phyloP scores from a whole-genome alignment of 2,329 filamentous ascomycete species.

The Onygena corvina region DNA sequence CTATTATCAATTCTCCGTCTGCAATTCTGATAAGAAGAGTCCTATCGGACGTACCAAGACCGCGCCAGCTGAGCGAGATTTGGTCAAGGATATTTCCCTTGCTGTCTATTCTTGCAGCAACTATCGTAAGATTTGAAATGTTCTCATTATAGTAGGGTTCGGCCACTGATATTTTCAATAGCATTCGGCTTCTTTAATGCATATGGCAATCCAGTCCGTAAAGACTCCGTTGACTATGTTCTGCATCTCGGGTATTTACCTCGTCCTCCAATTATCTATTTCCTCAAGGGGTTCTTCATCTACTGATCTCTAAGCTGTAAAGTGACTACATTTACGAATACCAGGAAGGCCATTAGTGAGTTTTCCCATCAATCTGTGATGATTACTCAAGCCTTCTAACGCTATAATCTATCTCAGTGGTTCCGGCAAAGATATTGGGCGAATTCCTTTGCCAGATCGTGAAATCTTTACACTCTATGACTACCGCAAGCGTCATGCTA shows the following conservation, averaged over 20 bases:
- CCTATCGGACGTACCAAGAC: slow-evolving; percentile 60
- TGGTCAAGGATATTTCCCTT: slow-evolving; percentile 45
- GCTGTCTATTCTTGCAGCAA: slow-evolving; percentile 63
- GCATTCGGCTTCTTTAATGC: slow-evolving; percentile 49
- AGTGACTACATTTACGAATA: slow-evolving; percentile 55
- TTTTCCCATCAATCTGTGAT: slow-evolving; percentile 25
- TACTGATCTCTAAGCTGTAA: slow-evolving; percentile 23
- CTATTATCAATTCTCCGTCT: slow-evolving; percentile 60
- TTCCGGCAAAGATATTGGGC: slow-evolving; percentile 11
- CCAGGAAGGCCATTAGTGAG: slow-evolving; percentile 28
- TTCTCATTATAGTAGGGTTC: not conserved
- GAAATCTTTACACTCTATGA: slow-evolving; percentile 38
- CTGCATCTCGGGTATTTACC: slow-evolving; percentile 38
- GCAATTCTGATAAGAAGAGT: slow-evolving; percentile 49
- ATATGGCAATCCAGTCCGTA: slow-evolving; percentile 47
- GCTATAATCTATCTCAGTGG: slow-evolving; percentile 4
- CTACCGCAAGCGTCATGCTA: slow-evolving; percentile 48
- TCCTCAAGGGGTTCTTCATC: not conserved
- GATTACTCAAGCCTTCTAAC: not conserved
- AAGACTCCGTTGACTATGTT: slow-evolving; percentile 50
- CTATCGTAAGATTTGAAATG: slow-evolving; percentile 39
- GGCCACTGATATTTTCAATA: slow-evolving; percentile 10
- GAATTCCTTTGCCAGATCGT: slow-evolving; percentile 10
- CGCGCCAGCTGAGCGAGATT: slow-evolving; percentile 45
- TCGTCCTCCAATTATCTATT: too few relatives aligned